A percentile compares a stretch with the other conserved stretches of the same genome.
Evolutionary conservation across 257 asterid genomes (phyloP).

Genomic region (Solanum virginianum): DNA sequence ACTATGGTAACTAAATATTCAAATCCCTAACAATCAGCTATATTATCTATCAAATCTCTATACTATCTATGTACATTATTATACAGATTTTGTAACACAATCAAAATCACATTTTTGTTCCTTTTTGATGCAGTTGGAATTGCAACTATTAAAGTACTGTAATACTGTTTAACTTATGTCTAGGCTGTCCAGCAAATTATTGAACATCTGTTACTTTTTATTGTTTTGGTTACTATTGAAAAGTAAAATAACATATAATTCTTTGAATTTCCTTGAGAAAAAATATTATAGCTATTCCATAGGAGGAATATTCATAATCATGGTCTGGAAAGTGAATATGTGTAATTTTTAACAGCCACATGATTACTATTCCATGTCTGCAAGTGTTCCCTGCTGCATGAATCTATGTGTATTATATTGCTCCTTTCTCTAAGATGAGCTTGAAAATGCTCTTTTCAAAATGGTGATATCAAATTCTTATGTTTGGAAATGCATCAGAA

Average conservation of each 20-base stretch:
- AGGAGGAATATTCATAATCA: not conserved
- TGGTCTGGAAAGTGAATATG: not conserved
- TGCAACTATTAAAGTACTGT: not conserved
- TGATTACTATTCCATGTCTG: not conserved
- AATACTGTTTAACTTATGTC: not conserved
- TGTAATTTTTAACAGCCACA: not conserved
- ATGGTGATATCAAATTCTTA: not conserved
- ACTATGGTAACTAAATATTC: too few relatives aligned
- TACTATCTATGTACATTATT: too few relatives aligned
- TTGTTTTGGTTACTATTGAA: not conserved
- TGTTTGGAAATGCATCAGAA: not conserved
- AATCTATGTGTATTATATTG: not conserved
- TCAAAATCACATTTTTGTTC: not conserved
- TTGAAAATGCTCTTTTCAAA: not conserved
- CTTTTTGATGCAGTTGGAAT: not conserved
- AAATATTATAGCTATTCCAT: not conserved
- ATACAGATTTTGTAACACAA: not conserved
- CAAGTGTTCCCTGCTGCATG: not conserved
- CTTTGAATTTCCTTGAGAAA: not conserved
- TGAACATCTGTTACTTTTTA: not conserved
- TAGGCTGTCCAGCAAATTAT: not conserved
- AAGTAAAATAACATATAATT: not conserved
- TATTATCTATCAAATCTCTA: too few relatives aligned
- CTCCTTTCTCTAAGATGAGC: not conserved
- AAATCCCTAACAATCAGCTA: too few relatives aligned